A percentile compares a stretch with the other conserved stretches of the same genome.
Conservation (phyloP, 768 basidiomycete genomes). For the Macrolepiota dolichaula region DNA sequence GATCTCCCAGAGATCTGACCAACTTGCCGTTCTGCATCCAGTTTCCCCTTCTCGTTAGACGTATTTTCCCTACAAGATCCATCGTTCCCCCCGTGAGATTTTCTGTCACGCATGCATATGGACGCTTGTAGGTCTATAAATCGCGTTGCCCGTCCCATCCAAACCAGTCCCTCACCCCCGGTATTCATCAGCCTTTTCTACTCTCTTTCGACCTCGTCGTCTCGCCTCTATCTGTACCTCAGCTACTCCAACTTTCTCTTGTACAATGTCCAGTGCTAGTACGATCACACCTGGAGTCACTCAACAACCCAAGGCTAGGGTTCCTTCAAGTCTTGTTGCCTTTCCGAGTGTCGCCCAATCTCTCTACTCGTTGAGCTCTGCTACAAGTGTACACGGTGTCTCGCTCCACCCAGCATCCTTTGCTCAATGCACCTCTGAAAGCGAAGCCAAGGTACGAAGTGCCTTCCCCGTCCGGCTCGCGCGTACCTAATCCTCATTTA, state of each 20-base stretch:
- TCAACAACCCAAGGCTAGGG: constrained; percentile 30
- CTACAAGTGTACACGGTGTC: constrained; percentile 65
- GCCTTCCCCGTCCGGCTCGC: background rate
- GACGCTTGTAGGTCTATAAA: constrained; percentile 30
- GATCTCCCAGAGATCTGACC: constrained; percentile 23
- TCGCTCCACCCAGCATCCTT: constrained; percentile 70
- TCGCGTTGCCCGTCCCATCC: constrained; percentile 20
- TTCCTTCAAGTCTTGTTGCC: constrained; percentile 58
- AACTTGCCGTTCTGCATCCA: constrained; percentile 24
- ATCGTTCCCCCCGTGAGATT: constrained; percentile 13
- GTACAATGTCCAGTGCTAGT: constrained; percentile 14
- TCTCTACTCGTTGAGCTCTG: constrained; percentile 66
- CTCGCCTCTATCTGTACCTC: constrained; percentile 13
- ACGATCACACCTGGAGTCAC: constrained; percentile 17
- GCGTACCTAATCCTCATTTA: constrained; percentile 1
- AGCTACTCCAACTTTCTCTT: background rate
- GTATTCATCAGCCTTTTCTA: constrained; percentile 14
- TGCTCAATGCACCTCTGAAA: constrained; percentile 62
- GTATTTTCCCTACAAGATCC: constrained; percentile 5
- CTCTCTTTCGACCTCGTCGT: constrained; percentile 10
- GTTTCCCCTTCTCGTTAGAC: constrained; percentile 25
- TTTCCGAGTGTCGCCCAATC: constrained; percentile 71
- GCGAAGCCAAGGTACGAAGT: constrained; percentile 68
- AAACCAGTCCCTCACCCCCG: constrained; percentile 21
- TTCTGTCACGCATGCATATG: constrained; percentile 29